A percentile compares a stretch with the other conserved stretches of the same genome.
These are phyloP conservation scores for Ophiosphaerella korrae DNA, from an alignment of 2,329 filamentous ascomycete species.

Conservation along the genomic window DNA sequence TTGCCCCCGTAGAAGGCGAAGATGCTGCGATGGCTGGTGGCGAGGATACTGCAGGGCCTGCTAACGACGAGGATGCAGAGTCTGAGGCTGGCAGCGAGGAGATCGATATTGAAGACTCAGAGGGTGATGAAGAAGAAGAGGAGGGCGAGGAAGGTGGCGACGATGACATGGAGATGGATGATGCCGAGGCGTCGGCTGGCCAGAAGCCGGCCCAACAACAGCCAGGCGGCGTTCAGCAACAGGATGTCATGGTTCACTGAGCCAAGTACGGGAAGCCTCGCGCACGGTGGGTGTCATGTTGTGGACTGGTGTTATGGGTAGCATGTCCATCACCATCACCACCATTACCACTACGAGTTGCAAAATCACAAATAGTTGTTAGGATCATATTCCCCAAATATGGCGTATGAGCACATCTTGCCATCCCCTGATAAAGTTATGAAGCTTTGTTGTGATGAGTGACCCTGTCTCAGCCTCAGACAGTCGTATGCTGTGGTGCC, in stretches of 20 bases:
- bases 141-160: constrained; percentile 62
- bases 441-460: too few species aligned
- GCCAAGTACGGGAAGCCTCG: not conserved
- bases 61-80: constrained; percentile 67
- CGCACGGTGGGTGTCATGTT: too few species aligned
- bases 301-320: too few species aligned
- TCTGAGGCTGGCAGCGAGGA: constrained; percentile 80
- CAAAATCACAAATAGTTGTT: too few species aligned
- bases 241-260: constrained; percentile 51
- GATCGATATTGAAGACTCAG: constrained; percentile 76
- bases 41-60: constrained; percentile 59
- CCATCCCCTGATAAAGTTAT: too few species aligned
- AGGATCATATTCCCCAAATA: too few species aligned
- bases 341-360: not conserved
- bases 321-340: not conserved
- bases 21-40: constrained; percentile 78
- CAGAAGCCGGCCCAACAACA: constrained; percentile 40
- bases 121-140: constrained; percentile 73
- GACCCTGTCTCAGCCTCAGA: too few species aligned
- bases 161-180: constrained; percentile 63
- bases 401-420: too few species aligned
- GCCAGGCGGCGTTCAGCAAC: constrained; percentile 25
- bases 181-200: constrained; percentile 51
- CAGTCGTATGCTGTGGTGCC: too few species aligned
- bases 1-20: constrained; percentile 58